Evolutionary conservation across 768 basidiomycete genomes (phyloP).

Genomic region (Brasilioporus rufonigricans): DNA sequence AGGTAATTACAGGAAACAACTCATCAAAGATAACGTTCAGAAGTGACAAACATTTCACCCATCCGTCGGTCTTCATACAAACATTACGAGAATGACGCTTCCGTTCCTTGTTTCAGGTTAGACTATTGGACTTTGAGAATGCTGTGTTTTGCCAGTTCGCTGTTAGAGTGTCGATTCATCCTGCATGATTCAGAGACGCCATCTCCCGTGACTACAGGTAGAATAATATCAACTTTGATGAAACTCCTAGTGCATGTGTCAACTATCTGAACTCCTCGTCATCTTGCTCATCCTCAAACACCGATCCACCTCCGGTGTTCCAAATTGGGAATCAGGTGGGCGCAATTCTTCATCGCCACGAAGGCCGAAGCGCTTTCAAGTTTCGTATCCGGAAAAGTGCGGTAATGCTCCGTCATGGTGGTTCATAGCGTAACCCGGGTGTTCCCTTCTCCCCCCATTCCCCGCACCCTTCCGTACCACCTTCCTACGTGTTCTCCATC

Average conservation of each 20-base stretch:
- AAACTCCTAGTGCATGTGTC: too few species aligned
- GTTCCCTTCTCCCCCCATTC: neutral
- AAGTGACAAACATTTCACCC: conserved; percentile 9
- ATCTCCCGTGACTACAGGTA: neutral
- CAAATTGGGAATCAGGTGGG: neutral
- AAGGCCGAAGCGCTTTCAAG: neutral
- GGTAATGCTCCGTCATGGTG: neutral
- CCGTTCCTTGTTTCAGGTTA: conserved; percentile 4
- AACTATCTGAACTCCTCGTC: neutral
- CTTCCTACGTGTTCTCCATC: neutral
- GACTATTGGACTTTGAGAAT: neutral
- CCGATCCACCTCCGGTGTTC: neutral
- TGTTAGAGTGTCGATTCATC: neutral
- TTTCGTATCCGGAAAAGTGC: neutral
- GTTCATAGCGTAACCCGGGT: neutral
- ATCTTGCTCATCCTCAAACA: neutral
- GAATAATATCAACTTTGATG: neutral
- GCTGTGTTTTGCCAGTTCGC: neutral
- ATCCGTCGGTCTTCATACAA: neutral
- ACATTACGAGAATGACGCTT: conserved; percentile 4
- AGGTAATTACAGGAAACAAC: neutral
- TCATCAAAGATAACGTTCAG: conserved; percentile 15
- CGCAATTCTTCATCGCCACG: neutral
- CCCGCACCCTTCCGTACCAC: neutral
- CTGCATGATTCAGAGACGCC: neutral